Evolutionary conservation across 2,329 filamentous ascomycete species (phyloP), one percentile per base, ranked within the genome.

Genomic region (Grosmannia penicillata): DNA sequence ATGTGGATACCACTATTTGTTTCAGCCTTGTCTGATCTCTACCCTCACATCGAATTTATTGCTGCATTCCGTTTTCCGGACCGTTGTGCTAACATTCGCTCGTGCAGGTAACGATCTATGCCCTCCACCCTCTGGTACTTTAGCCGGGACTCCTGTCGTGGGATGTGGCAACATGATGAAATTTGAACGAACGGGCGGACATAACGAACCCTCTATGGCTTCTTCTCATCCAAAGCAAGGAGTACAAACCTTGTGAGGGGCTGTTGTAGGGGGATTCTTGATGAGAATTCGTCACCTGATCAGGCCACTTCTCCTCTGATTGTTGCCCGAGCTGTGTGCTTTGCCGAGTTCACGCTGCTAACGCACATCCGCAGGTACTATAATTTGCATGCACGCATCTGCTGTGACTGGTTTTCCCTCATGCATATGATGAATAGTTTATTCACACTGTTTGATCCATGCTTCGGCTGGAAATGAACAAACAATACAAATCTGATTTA

Each of bases 101-200:
- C 6, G 33, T 37, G 27, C 44, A 46, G 44, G 45, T 49, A 48
- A 32, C 30, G 33, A 19, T 23, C 15, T 18, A 19, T 18, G n/a
- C n/a, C 30, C 10, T 50, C 51, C 55, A 59, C 8, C 66, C 40
- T 41, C 37, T 43, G 42, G 28, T 44, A 38, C 35, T 39, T 42
- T 36, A 43, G 44, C 18, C 31, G n/a, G n/a, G n/a, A n/a, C n/a
- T n/a, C n/a, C n/a, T n/a, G n/a, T n/a, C n/a, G n/a, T n/a, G 51
- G 23, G 25, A 28, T 24, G 38, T 42, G 45, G 59, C 57, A 53
- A 47, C 53, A 68, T 75, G 72, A 76, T 62, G 72, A 75, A 68
- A 59, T 58, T 74, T 75, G 71, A 74, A 75, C 72, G 72, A 75
- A 75, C 72, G 72, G 72, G 72, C 72, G 72, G 72, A 75, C 72